Evolutionary conservation across 805 yeast species (phyloP), one percentile per base, ranked within the genome.

Genomic region (Wickerhamiella domercqiae): DNA sequence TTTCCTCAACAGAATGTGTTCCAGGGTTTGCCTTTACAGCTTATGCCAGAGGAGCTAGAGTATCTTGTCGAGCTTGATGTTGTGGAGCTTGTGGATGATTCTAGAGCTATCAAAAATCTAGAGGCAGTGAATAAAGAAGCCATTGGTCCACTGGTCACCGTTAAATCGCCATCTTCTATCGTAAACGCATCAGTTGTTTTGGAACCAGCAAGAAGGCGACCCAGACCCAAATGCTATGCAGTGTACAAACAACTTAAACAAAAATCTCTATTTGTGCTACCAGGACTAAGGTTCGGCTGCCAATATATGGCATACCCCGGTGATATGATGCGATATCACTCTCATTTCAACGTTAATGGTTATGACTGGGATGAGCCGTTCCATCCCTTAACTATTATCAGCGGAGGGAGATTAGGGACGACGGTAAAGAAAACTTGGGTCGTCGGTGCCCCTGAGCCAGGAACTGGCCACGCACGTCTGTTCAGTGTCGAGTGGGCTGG

Each of bases 401-500:
- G 77, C 26, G 82, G 93, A n/a, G 96, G 97, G 0, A 64, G 98
- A 46, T 58, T 87, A 35, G 94, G 94, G 1, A 84, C 96, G 0
- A 78, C 86, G 2, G 97, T 87, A 6, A 87, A 90, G 55, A 87
- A 87, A 55, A 63, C 78, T 16, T 79, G 83, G 78, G 69, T 80
- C 15, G 50, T 63, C 6, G 67, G 67, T 1, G 66, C 57, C 9
- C 46, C 46, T 2, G 52, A 42, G 1, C 45, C 51, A 4, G 53
- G 57, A 48, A 34, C 59, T 61, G 21, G 29, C 9, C 32, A 41
- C 7, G 16, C 33, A 15, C 13, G 60, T 58, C 34, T 68, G 14
- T 87, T 72, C 51, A 78, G 94, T 4, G 62, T 87, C 2, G 95
- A 87, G 58, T 87, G 98, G 98, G 84, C 97, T 0, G 96, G 95